Evolutionary conservation across 352 stramenopile species (phyloP), one percentile per base, ranked within the genome.

Genomic region (Stramenopiles sp.): DNA sequence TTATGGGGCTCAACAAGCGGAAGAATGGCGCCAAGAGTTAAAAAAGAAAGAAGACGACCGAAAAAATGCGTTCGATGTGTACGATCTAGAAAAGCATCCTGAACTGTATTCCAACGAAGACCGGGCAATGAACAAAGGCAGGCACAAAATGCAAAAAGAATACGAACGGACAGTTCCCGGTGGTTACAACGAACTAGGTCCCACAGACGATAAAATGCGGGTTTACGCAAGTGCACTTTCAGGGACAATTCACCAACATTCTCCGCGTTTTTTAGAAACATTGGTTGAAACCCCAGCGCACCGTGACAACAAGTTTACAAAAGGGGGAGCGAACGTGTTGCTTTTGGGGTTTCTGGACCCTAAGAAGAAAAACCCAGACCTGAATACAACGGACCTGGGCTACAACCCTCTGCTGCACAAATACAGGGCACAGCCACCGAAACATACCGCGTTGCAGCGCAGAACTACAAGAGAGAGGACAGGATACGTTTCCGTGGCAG

Each of bases 251-350:
- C 2, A 71, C 35, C 53, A 71, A 6, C 12, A 6, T 71, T 71
- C 53, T 2, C 53, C 53, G 2, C 2, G 53, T 6, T 71, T 71
- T 71, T 71, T 71, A 6, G 53, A 71, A 6, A 71, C 53, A 33
- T 71, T 71, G 35, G 53, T 71, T 6, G 53, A 33, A 6, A 71
- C 53, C 6, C 53, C 53, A 71, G 53, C 53, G 2, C 53, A 71
- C 6, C 33, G 35, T 35, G 53, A 31, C 6, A 71, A 71, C 35
- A 71, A 71, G 53, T 71, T 71, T 71, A 71, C 53, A 71, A 71
- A 71, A 71, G 53, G 53, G 4, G 35, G 31, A 6, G 35, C 33
- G 12, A 33, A 71, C 12, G 4, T 71, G 12, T 6, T 71, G 6
- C 12, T 71, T 4, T 33, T 71, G 33, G 53, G 53, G 35, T 33